Evolutionary conservation across 805 yeast species (phyloP), one percentile per base, ranked within the genome.

Genomic region (Myxozyma mucilagina): DNA sequence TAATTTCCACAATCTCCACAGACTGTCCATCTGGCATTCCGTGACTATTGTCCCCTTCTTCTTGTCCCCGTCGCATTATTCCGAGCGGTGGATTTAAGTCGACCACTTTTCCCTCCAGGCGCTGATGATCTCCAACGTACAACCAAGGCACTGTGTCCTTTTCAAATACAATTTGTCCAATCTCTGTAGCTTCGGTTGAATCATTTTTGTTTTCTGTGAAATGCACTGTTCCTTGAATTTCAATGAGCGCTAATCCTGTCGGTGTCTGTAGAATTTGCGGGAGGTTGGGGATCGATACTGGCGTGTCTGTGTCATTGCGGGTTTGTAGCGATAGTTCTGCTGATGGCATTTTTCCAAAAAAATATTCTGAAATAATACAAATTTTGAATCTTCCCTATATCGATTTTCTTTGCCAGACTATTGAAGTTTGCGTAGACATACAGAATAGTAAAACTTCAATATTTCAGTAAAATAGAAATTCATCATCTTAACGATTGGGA

Each of bases 191-290:
- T 4, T 14, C 50, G 13, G 18, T n/a, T 16, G 20, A 43, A 7
- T 20, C 8, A n/a, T 44, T 14, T 35, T 7, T 49, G 9, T 16
- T 35, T 9, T 48, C 31, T 9, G 67, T 34, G 7, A 53, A 44
- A 39, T 64, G 65, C 13, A 67, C 11, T 4, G 63, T 63, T 20
- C 70, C 70, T 34, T 67, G 70, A 13, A 67, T 53, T 47, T 67
- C 67, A 34, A 67, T 11, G 44, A 67, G 57, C 10, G 67, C 69
- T 29, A 62, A 48, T n/a, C 70, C 70, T 4, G 55, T 24, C 9
- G 67, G 64, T 3, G 69, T 67, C 35, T 67, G 57, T 11, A 66
- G 53, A 14, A 67, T 36, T 16, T 59, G 36, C 13, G 59, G 62
- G 16, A 59, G 50, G 8, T 44, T 31, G 24, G 42, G 45, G 32